phyloP scores from a whole-genome alignment of 257 asterid genomes.

The Solanum acaule region DNA sequence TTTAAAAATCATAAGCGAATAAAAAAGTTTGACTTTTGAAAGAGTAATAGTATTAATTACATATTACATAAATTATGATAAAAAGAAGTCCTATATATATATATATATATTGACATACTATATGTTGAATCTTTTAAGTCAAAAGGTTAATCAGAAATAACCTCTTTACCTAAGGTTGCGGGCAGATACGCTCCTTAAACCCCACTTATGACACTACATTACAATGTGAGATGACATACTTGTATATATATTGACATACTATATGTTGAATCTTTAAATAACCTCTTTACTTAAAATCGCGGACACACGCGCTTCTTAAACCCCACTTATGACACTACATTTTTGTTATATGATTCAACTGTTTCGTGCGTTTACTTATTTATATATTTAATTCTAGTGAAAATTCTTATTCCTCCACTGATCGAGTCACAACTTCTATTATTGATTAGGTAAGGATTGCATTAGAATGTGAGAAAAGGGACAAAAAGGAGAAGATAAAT shows the following conservation, averaged over 20 bases:
- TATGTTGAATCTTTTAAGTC: neutral
- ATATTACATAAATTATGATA: neutral
- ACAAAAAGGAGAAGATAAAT: constrained; percentile 19
- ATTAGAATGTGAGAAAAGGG: constrained; percentile 33
- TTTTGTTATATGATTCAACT: neutral
- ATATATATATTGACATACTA: neutral
- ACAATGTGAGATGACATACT: too few relatives aligned
- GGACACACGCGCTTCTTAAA: too few relatives aligned
- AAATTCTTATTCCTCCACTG: neutral
- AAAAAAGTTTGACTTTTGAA: neutral
- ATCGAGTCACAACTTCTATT: neutral
- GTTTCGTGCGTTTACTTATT: neutral
- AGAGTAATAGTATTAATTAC: neutral
- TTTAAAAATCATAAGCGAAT: neutral
- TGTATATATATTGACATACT: neutral
- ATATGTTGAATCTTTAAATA: neutral
- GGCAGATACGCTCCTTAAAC: too few relatives aligned
- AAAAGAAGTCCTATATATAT: neutral
- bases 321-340: neutral
- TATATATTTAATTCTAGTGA: neutral
- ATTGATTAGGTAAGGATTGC: constrained; percentile 14
- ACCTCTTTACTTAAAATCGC: neutral
- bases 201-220: neutral
- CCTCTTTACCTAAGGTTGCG: neutral
- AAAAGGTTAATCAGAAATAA: too few relatives aligned